phyloP scores from a whole-genome alignment of 805 yeast genomes.

The Metschnikowia chrysomelidarum region DNA sequence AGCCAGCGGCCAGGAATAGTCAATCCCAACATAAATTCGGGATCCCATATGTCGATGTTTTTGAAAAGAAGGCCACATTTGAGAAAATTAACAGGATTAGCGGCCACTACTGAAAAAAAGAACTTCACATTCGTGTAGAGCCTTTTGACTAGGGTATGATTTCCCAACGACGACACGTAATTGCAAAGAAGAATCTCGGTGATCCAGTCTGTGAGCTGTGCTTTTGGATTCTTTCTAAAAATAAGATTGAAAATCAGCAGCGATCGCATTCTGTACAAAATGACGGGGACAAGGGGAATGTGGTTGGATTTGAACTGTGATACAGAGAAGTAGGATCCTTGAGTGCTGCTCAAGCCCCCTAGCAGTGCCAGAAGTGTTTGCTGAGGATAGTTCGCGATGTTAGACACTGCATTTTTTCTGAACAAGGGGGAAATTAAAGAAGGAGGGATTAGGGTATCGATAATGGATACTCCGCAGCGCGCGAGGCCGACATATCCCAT shows the following conservation, averaged over 20 bases:
- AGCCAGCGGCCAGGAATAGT: constrained; percentile 36
- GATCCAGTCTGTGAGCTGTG: constrained; percentile 20
- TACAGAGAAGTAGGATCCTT: constrained; percentile 9
- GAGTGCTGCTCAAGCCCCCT: not conserved
- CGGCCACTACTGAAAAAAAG: not conserved
- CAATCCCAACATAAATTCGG: constrained; percentile 32
- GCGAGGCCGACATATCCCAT: constrained; percentile 41
- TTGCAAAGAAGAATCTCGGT: constrained; percentile 35
- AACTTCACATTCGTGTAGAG: constrained; percentile 15
- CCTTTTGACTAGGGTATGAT: constrained; percentile 27
- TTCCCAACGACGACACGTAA: constrained; percentile 38
- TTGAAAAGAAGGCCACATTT: constrained; percentile 11
- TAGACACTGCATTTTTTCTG: not conserved
- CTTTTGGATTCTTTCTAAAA: constrained; percentile 13
- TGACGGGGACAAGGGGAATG: constrained; percentile 38
- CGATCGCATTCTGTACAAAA: constrained; percentile 37
- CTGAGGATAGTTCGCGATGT: constrained; percentile 13
- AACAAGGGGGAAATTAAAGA: constrained; percentile 28
- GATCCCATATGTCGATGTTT: constrained; percentile 30
- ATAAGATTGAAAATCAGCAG: constrained; percentile 31
- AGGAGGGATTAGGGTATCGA: constrained; percentile 37
- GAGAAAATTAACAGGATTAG: not conserved
- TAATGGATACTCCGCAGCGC: constrained; percentile 35
- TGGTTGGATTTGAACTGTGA: constrained; percentile 38
- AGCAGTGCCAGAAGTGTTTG: constrained; percentile 4